Evolutionary conservation across 2,329 filamentous ascomycete genomes (phyloP).

Genomic region (Sarocladium brachiariae): DNA sequence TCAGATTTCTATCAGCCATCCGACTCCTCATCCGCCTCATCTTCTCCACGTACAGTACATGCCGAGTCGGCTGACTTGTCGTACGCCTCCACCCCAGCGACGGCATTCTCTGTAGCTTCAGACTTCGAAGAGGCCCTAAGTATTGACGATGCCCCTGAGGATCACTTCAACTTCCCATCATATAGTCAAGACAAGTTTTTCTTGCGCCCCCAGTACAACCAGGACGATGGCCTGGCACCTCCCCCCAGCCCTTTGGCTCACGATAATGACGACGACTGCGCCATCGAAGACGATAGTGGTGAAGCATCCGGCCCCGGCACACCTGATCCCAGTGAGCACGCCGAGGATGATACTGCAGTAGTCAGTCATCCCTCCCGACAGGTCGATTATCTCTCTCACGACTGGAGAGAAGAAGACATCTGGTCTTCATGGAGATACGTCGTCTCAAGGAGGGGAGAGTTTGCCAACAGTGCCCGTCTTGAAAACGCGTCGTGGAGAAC

Average conservation of each 20-base stretch:
- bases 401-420: conserved; percentile 93
- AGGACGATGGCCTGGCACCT: conserved; percentile 38
- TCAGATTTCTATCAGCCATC: conserved; percentile 39
- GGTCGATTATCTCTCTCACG: conserved; percentile 91
- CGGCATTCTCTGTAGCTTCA: conserved; percentile 55
- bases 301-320: conserved; percentile 51
- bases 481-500: conserved; percentile 98
- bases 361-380: conserved; percentile 72
- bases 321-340: conserved; percentile 49
- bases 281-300: conserved; percentile 46
- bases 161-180: conserved; percentile 39
- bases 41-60: conserved; percentile 46
- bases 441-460: conserved; percentile 68
- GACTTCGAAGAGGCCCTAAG: conserved; percentile 44
- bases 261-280: conserved; percentile 46
- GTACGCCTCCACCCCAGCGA: conserved; percentile 55
- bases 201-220: conserved; percentile 21
- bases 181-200: conserved; percentile 42
- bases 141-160: conserved; percentile 37
- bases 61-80: conserved; percentile 50
- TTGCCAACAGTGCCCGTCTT: conserved; percentile 72
- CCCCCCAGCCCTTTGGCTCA: conserved; percentile 42
- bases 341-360: conserved; percentile 74
- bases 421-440: conserved; percentile 97
- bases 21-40: conserved; percentile 46